Base-by-base conservation (phyloP, 768 basidiomycete species). In the Vararia minispora region DNA sequence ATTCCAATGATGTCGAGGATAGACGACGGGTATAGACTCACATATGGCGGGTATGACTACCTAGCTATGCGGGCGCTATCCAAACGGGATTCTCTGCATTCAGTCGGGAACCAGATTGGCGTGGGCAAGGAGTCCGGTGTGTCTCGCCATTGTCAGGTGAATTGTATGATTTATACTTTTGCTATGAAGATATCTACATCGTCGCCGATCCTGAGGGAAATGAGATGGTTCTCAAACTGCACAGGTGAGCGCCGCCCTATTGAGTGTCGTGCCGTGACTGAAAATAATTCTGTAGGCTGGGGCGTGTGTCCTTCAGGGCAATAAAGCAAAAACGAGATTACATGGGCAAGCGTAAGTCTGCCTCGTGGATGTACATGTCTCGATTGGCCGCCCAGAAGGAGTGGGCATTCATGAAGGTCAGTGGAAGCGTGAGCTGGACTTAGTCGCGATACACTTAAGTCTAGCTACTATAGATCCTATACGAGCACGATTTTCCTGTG, bases 351-450 rank as follows among this genome's bases (percentile, higher is more conserved):
- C 74, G 95, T 28, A 90, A 90, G 59, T 87, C 83, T 13, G 94
- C 95, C 1, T 88, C 88, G 13, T 99, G 95, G 95, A 95, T 98
- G 91, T 98, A 97, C 61, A 88, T 99, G 87, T 92, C 89, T 16
- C 74, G 95, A 16, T 62, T 99, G 32, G 83, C 92, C 13, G 95
- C 95, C 7, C 83, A 94, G 63, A 98, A 97, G 55, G 95, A 99
- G 57, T 99, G 80, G 74, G 89, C 88, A 1, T 99, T 98, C 58
- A 94, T 99, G 88, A 97, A 95, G 71, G 94, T 89, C 39, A 29
- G 62, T 38, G 23, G 28, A 9, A 35, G 32, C 13, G 4, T 17
- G 31, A 14, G n/a, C n/a, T n/a, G n/a, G n/a, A n/a, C n/a, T n/a
- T n/a, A n/a, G n/a, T n/a, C n/a, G 20, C 3, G 16, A 12, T 13